Percentiles rank a stretch among this genome's conserved stretches.
Evolutionary conservation across 1,284 basidiomycete species (phyloP).

Genomic region (Porogramme epimiltina): DNA sequence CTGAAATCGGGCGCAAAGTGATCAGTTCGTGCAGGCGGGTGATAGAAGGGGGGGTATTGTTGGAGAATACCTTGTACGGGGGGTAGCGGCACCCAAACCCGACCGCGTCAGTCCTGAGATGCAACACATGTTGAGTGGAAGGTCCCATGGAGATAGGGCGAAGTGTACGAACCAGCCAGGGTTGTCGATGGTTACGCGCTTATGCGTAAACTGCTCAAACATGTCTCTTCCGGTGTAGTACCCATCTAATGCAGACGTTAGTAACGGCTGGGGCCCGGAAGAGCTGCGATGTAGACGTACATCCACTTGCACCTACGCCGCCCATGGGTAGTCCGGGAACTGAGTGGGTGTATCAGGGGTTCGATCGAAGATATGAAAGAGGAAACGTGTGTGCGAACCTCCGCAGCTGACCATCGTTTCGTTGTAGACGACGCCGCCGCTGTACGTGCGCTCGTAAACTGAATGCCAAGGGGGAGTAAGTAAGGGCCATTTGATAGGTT

Average conservation of each 20-base stretch:
- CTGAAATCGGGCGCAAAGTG: background rate
- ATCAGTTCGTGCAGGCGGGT: too few species aligned
- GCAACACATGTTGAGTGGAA: background rate
- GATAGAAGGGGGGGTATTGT: too few species aligned
- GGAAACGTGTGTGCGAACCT: background rate
- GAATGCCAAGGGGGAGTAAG: background rate
- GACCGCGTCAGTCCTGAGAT: background rate
- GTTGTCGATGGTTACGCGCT: background rate
- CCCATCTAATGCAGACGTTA: background rate
- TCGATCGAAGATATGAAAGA: too few species aligned
- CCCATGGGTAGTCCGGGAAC: slow-evolving; percentile 1
- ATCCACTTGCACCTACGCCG: background rate
- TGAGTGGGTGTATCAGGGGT: too few species aligned
- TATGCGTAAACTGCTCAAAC: slow-evolving; percentile 3
- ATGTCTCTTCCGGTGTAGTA: slow-evolving; percentile 2
- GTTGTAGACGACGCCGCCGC: background rate
- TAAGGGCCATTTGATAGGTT: background rate
- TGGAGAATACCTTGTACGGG: slow-evolving; percentile 1
- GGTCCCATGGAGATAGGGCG: too few species aligned
- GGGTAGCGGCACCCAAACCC: slow-evolving; percentile 1
- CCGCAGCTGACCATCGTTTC: slow-evolving; percentile 1
- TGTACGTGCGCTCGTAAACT: slow-evolving; percentile 1
- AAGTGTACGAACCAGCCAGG: background rate
- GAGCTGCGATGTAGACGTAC: background rate
- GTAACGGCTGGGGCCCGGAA: background rate